These are phyloP conservation scores for Hirsutella rhossiliensis DNA, from an alignment of 2,329 filamentous ascomycete species.

Conservation along the genomic window DNA sequence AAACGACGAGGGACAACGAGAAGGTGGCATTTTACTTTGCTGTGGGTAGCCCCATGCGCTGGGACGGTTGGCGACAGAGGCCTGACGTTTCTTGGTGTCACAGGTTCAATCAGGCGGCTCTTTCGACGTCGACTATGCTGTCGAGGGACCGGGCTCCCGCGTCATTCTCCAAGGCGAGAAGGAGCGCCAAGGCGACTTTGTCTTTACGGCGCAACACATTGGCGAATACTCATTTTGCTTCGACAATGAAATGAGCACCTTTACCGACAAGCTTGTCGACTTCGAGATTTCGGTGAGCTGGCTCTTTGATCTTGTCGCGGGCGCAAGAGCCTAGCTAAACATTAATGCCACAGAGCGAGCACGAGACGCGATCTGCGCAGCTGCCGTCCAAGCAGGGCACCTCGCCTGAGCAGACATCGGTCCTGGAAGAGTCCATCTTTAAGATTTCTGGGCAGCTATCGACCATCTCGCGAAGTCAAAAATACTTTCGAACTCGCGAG, in stretches of 20 bases:
- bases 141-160: constrained; percentile 70
- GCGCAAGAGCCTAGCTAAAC: neutral
- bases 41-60: constrained; percentile 38
- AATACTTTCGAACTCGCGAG: constrained; percentile 98
- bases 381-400: constrained; percentile 84
- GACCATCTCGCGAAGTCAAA: constrained; percentile 92
- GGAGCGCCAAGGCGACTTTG: constrained; percentile 92
- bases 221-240: constrained; percentile 98
- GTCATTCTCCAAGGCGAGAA: constrained; percentile 77
- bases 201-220: constrained; percentile 79
- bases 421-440: constrained; percentile 86
- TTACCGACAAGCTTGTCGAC: constrained; percentile 93
- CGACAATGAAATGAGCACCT: constrained; percentile 96
- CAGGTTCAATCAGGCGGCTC: constrained; percentile 97
- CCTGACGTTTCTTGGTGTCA: neutral
- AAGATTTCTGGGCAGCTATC: constrained; percentile 89
- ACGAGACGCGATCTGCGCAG: constrained; percentile 62
- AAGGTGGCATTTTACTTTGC: constrained; percentile 99
- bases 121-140: constrained; percentile 91
- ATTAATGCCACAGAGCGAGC: constrained; percentile 58
- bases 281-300: constrained; percentile 74
- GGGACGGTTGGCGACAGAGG: neutral
- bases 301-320: neutral
- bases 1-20: constrained; percentile 62
- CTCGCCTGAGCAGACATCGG: constrained; percentile 75